These are phyloP conservation scores for Ceratobasidium sp. DNA, from an alignment of 1,284 basidiomycete species.

Conservation along the genomic window DNA sequence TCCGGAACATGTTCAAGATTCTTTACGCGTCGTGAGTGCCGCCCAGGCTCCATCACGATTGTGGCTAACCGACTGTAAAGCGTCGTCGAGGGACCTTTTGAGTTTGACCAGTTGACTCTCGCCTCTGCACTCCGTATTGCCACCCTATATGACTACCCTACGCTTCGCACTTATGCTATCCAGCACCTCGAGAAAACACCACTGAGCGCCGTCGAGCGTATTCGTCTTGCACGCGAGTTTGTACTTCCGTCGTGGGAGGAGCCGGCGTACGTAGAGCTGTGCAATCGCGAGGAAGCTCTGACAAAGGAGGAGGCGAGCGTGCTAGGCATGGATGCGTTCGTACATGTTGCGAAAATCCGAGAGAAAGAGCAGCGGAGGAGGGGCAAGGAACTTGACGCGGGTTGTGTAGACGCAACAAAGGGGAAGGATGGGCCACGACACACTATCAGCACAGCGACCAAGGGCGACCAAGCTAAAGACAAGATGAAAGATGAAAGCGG, in stretches of 20 bases:
- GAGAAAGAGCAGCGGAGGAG: not conserved
- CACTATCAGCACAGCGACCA: too few species aligned
- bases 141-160: not conserved
- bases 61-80: not conserved
- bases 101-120: not conserved
- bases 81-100: not conserved
- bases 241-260: slow-evolving; percentile 10
- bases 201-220: not conserved
- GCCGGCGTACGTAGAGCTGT: slow-evolving; percentile 9
- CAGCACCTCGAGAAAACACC: not conserved
- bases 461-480: too few species aligned
- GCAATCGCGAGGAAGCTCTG: not conserved
- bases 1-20: not conserved
- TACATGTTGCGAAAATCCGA: not conserved
- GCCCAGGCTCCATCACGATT: not conserved
- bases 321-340: not conserved
- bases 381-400: too few species aligned
- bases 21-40: slow-evolving; percentile 18
- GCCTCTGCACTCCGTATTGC: slow-evolving; percentile 23
- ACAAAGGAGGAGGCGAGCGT: not conserved
- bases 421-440: too few species aligned
- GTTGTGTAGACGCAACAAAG: too few species aligned
- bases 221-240: not conserved
- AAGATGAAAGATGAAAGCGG: too few species aligned
- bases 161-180: slow-evolving; percentile 12